These are phyloP conservation scores for Chlorociboria aeruginascens DNA, from an alignment of 495 filamentous ascomycete genomes.

Conservation along the genomic window DNA sequence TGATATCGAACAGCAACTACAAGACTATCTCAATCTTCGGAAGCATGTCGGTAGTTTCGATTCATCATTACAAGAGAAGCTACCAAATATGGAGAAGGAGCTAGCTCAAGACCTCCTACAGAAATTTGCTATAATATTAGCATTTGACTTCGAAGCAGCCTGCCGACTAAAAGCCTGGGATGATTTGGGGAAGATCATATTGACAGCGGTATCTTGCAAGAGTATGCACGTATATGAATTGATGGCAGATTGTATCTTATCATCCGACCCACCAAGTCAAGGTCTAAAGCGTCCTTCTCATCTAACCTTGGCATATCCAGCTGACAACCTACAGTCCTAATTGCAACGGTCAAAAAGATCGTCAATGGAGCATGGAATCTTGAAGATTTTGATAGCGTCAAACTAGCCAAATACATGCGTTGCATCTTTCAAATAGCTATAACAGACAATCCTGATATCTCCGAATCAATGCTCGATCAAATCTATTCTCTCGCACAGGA, in stretches of 20 bases:
- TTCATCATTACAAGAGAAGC: slow-evolving; percentile 31
- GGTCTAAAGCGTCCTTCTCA: slow-evolving; percentile 14
- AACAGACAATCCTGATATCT: slow-evolving; percentile 21
- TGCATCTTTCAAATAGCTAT: slow-evolving; percentile 59
- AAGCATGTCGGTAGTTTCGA: slow-evolving; percentile 45
- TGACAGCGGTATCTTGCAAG: slow-evolving; percentile 32
- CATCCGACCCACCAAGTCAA: slow-evolving; percentile 38
- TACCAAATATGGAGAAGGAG: slow-evolving; percentile 29
- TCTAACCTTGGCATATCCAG: not conserved
- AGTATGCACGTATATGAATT: slow-evolving; percentile 30
- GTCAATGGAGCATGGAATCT: slow-evolving; percentile 49
- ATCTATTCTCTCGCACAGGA: slow-evolving; percentile 36
- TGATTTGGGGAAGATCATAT: slow-evolving; percentile 46
- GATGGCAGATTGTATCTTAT: slow-evolving; percentile 50
- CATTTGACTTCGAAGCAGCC: slow-evolving; percentile 69
- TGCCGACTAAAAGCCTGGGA: slow-evolving; percentile 56
- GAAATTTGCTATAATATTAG: slow-evolving; percentile 51
- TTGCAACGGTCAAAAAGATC: slow-evolving; percentile 43
- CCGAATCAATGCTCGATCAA: slow-evolving; percentile 46
- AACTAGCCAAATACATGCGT: slow-evolving; percentile 58
- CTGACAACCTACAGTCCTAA: slow-evolving; percentile 20
- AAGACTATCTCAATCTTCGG: slow-evolving; percentile 47
- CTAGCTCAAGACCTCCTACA: slow-evolving; percentile 38
- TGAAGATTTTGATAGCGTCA: slow-evolving; percentile 35
- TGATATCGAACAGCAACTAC: slow-evolving; percentile 41